Evolutionary conservation across 1,139 yeast species (phyloP).

Genomic region (Groenewaldozyma sp.): DNA sequence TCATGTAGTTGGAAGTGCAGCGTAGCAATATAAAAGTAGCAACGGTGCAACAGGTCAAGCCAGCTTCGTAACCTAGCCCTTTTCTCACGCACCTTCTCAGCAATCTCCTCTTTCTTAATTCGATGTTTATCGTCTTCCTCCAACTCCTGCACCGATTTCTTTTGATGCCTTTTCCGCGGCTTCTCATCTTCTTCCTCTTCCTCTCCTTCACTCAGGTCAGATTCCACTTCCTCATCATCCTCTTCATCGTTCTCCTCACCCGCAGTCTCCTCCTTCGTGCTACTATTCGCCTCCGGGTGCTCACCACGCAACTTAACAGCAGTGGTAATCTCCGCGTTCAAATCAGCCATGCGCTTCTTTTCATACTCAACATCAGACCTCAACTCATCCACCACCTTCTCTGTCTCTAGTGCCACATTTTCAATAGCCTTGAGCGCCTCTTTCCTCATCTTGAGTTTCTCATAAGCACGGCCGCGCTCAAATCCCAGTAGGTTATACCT

Average conservation of each 20-base stretch:
- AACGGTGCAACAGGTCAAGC: constrained; percentile 60
- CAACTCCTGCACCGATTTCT: no score
- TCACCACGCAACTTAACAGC: constrained; percentile 16
- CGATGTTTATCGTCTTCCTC: background rate
- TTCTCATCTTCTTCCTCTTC: constrained; percentile 1
- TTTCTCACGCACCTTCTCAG: constrained; percentile 12
- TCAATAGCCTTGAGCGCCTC: constrained; percentile 41
- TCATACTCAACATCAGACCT: constrained; percentile 9
- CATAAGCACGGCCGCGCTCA: constrained; percentile 57
- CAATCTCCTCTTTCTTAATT: constrained; percentile 22
- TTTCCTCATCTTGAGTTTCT: constrained; percentile 42
- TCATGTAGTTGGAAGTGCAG: constrained; percentile 53
- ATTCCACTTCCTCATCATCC: constrained; percentile 6
- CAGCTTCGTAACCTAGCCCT: constrained; percentile 31
- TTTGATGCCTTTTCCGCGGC: no score
- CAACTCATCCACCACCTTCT: constrained; percentile 25
- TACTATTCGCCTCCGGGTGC: constrained; percentile 5
- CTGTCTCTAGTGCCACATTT: constrained; percentile 33
- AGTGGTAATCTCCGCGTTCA: constrained; percentile 11
- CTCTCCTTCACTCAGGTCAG: background rate
- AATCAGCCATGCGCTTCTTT: constrained; percentile 3
- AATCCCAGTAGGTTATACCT: constrained; percentile 36
- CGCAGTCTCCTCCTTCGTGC: constrained; percentile 11
- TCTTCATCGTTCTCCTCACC: constrained; percentile 12
- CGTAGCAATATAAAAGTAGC: constrained; percentile 72